Base-by-base conservation (phyloP, 2,329 filamentous ascomycete genomes). In the Penicillium freii region DNA sequence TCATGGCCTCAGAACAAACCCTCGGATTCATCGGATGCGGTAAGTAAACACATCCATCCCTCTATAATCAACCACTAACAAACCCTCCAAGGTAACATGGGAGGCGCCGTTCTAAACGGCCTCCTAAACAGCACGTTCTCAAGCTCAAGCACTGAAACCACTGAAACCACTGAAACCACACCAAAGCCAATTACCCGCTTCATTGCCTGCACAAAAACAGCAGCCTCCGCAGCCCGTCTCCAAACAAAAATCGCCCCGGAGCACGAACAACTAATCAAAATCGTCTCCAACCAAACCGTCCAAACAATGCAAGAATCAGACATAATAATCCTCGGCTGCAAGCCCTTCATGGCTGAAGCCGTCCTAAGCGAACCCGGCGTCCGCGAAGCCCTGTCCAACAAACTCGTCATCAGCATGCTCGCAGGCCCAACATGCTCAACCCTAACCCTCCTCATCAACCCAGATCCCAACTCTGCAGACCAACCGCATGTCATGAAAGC, bases 351-450 rank as follows among this genome's bases (percentile, higher is more conserved):
- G 51, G 72, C 81, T 0, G 64, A 70, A 3, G 44, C 66, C 0
- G 71, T 79, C 0, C 64, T 82, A 4, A 62, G 63, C 0, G 61
- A 75, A 33, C 59, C 71, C 0, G 75, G 75, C 0, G 64, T 81
- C 1, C 43, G 61, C 0, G 68, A 75, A 8, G 77, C 77, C 0
- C 52, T 82, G 1, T 65, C 68, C 0, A 70, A 71, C 5, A 83
- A 82, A 60, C 69, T 82, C 1, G 61, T 82, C 11, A 78, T 83
- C 63, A 82, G 79, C 59, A 71, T 83, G 1, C 73, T 75, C 0
- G 81, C 80, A 1, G 80, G 80, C 1, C 81, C 75, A 72, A 73
- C 77, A 2, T 69, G 71, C 21, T 59, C 69, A 11, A 53, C 58
- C 11, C 51, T 66, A 6, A 44, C 49, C 6, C 29, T 21, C 1